phyloP scores from a whole-genome alignment of 176 grass and related monocot species.

The Phoenix dactylifera region DNA sequence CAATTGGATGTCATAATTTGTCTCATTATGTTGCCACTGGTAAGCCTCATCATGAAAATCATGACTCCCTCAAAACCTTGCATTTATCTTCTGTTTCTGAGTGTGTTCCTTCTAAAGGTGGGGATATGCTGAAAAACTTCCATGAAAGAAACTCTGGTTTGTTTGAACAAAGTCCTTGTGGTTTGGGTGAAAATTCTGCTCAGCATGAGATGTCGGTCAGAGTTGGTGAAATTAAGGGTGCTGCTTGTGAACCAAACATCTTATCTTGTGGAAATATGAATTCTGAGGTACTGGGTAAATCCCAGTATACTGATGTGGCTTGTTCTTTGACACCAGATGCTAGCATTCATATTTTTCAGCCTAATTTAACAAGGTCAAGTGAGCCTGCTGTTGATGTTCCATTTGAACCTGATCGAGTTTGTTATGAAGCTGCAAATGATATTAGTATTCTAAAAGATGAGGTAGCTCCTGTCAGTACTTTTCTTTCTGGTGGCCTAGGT shows the following conservation, averaged over 20 bases:
- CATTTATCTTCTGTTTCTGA: too few species aligned
- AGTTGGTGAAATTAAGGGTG: conserved; percentile 21
- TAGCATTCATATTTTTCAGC: neutral
- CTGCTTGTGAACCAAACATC: conserved; percentile 4
- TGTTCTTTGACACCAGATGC: conserved; percentile 3
- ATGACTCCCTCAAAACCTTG: too few species aligned
- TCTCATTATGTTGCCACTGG: too few species aligned
- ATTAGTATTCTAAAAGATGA: conserved; percentile 24
- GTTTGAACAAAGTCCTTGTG: conserved; percentile 1
- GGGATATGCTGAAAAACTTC: neutral
- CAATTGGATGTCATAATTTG: too few species aligned
- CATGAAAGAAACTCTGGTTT: neutral
- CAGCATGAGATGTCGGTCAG: conserved; percentile 2
- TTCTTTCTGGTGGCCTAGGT: conserved; percentile 26
- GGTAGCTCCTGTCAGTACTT: conserved; percentile 28
- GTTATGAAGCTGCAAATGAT: conserved; percentile 25
- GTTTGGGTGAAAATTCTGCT: neutral
- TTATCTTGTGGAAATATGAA: neutral
- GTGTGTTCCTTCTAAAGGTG: too few species aligned
- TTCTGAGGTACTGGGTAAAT: conserved; percentile 20
- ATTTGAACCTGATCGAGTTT: conserved; percentile 26
- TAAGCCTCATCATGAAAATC: too few species aligned
- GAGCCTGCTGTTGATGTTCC: conserved; percentile 20
- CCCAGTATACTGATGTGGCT: neutral
- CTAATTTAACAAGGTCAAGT: conserved; percentile 14